Base-by-base conservation (phyloP, 495 filamentous ascomycete species). In the Lasiosphaeria miniovina region DNA sequence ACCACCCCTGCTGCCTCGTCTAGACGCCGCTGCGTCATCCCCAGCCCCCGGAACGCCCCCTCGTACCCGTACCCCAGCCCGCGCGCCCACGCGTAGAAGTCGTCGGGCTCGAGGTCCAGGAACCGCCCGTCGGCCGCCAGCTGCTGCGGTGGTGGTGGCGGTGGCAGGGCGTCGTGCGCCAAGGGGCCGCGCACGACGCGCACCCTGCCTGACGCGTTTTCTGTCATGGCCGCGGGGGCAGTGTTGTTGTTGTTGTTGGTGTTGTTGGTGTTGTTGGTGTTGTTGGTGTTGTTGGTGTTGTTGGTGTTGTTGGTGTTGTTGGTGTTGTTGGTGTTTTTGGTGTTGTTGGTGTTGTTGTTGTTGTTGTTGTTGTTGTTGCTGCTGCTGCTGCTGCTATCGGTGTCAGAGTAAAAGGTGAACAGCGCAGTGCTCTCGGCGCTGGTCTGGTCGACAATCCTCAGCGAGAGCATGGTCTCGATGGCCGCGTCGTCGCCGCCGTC, bases 391-490 rank as follows among this genome's bases (percentile, higher is more conserved):
- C 24, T 24, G 24, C 24, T 24, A 24, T 24, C 24, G 10, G 50
- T 40, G 1, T 43, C 36, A 0, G 62, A 58, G 33, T 63, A 59
- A 35, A 54, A 67, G 4, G 43, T 41, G 41, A 68, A 71, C 4
- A 46, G 49, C 12, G 64, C 61, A 9, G 33, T 36, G 11, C 52
- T 35, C 0, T 31, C 0, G 7, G 49, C 8, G 40, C 24, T 10
- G 7, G 50, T 38, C 17, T 49, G 1, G 24, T 50, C 11, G 15
- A 66, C 54, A 12, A 32, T 50, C 6, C 50, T 55, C 7, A 70
- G 49, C 2, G 57, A 57, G 9, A 66, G 35, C 10, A 67, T 41
- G 14, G 61, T 63, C 52, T 73, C 70, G 14, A 69, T 45, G 12
- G 50, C 54, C 10, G 36, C 24, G 34, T 64, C 54, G 6, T 63